Conservation (phyloP, 768 basidiomycete genomes). For the Tubosaeta sp. region DNA sequence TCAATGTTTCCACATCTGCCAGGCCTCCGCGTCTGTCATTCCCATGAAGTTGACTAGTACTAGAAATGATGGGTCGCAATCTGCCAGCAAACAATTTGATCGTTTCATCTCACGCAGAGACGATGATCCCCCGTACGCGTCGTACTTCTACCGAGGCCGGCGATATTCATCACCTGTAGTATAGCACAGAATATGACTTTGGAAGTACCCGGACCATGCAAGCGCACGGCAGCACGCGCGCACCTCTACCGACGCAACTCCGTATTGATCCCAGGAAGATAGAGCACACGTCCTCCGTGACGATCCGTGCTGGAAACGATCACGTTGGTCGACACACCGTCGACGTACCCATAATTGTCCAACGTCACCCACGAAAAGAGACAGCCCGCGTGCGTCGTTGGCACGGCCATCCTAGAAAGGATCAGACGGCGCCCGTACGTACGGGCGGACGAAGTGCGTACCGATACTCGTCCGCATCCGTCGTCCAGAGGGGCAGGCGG, state of each 20-base stretch:
- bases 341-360: constrained; percentile 24
- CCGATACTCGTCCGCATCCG: constrained; percentile 40
- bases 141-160: no score
- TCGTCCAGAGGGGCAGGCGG: constrained; percentile 32
- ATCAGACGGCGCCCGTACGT: no score
- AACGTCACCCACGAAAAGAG: constrained; percentile 17
- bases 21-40: no score
- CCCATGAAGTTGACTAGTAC: no score
- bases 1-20: no score
- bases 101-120: neutral
- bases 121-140: neutral
- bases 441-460: neutral
- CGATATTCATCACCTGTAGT: no score
- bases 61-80: no score
- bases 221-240: no score
- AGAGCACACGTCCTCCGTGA: constrained; percentile 6
- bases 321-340: constrained; percentile 20
- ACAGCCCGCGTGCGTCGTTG: constrained; percentile 15
- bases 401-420: constrained; percentile 13
- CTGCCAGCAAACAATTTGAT: no score
- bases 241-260: constrained; percentile 3
- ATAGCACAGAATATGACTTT: neutral
- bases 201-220: no score
- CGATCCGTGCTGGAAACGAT: neutral
- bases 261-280: constrained; percentile 12